Percentiles rank a stretch among this genome's conserved stretches.
phyloP scores from a whole-genome alignment of 2,329 filamentous ascomycete species.

The Fusarium kyushuense region DNA sequence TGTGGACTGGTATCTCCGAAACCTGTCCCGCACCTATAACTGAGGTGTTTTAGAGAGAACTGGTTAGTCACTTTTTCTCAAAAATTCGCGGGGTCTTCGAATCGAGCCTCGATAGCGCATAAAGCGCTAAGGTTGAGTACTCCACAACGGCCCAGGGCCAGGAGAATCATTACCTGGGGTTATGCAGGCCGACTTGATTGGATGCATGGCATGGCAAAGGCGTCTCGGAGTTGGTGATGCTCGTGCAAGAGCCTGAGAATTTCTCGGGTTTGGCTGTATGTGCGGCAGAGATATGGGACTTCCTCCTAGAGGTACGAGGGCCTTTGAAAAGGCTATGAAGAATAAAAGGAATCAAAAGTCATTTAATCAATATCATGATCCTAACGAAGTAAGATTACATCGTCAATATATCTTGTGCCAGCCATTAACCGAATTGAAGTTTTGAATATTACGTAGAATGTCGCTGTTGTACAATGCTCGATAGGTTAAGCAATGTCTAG shows the following conservation, averaged over 20 bases:
- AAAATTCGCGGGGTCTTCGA: slow-evolving; percentile 31
- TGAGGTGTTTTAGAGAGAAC: slow-evolving; percentile 46
- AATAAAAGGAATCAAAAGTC: slow-evolving; percentile 46
- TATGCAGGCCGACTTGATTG: slow-evolving; percentile 51
- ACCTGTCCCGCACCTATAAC: slow-evolving; percentile 93
- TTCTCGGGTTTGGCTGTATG: slow-evolving; percentile 49
- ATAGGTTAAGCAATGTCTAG: slow-evolving; percentile 52
- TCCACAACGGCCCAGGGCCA: slow-evolving; percentile 38
- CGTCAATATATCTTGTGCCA: neutral
- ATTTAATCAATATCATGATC: slow-evolving; percentile 41
- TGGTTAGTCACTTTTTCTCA: slow-evolving; percentile 45
- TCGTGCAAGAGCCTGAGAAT: slow-evolving; percentile 50
- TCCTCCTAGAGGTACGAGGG: slow-evolving; percentile 44
- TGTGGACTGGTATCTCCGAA: slow-evolving; percentile 99
- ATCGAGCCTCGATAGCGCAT: slow-evolving; percentile 22
- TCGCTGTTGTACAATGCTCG: slow-evolving; percentile 47
- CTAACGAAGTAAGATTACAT: slow-evolving; percentile 2
- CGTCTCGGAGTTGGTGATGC: slow-evolving; percentile 58
- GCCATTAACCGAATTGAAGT: neutral
- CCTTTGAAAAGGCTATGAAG: slow-evolving; percentile 44
- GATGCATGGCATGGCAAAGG: slow-evolving; percentile 58
- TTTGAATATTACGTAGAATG: neutral
- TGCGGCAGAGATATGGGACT: slow-evolving; percentile 45
- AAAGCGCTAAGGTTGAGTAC: slow-evolving; percentile 15
- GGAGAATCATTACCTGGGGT: slow-evolving; percentile 42